Conservation (phyloP, 176 grass and related monocot genomes). For the Eremochloa ophiuroides region DNA sequence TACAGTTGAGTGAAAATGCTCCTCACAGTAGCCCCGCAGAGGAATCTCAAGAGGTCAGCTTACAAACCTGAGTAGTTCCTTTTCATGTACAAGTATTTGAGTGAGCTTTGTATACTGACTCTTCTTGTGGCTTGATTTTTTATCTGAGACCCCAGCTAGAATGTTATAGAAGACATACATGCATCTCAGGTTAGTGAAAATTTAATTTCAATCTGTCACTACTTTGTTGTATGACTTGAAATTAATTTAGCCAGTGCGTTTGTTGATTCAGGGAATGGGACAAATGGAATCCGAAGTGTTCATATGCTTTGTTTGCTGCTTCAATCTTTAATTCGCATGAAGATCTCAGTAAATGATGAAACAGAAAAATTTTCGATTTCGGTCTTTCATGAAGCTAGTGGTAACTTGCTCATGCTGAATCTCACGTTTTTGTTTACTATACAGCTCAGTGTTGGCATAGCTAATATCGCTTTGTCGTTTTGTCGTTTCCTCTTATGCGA, state of each 20-base stretch:
- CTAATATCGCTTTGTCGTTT: no score
- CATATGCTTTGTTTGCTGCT: slow-evolving; percentile 46
- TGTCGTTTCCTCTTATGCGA: no score
- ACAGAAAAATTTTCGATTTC: slow-evolving; percentile 46
- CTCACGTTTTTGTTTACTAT: slow-evolving; percentile 4
- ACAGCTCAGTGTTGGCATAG: not conserved
- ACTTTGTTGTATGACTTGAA: not conserved
- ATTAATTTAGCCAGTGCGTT: slow-evolving; percentile 11
- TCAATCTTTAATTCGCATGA: slow-evolving; percentile 61
- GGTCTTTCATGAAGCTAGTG: slow-evolving; percentile 60
- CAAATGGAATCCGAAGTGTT: slow-evolving; percentile 19
- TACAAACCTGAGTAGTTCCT: slow-evolving; percentile 4
- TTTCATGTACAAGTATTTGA: slow-evolving; percentile 8
- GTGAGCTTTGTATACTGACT: slow-evolving; percentile 12
- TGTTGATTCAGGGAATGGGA: slow-evolving; percentile 41
- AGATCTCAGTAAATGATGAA: slow-evolving; percentile 52
- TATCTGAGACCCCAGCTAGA: slow-evolving; percentile 43
- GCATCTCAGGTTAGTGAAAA: slow-evolving; percentile 44
- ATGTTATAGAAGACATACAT: slow-evolving; percentile 23
- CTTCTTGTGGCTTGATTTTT: slow-evolving; percentile 33
- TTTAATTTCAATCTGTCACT: slow-evolving; percentile 10
- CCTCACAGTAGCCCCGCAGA: not conserved
- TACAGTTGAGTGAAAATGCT: not conserved
- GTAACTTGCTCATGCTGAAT: slow-evolving; percentile 53
- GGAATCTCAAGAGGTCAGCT: slow-evolving; percentile 30